Evolutionary conservation across 305 asterid genomes (phyloP).

Genomic region (Solanum aculeatissimum): DNA sequence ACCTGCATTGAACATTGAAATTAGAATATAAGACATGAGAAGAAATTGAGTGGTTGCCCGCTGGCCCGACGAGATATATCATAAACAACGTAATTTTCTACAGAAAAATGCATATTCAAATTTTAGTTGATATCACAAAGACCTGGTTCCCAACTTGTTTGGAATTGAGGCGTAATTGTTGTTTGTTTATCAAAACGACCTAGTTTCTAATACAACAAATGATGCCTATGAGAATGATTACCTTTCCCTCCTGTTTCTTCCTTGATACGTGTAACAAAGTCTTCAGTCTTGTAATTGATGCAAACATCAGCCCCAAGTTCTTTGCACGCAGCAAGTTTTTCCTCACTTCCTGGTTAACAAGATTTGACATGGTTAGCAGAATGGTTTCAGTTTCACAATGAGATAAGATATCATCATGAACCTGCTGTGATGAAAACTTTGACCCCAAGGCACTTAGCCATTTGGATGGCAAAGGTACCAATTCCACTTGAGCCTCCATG

Average conservation of each 20-base stretch:
- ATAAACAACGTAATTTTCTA: background rate
- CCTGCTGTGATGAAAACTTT: conserved; percentile 95
- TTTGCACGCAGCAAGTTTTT: conserved; percentile 84
- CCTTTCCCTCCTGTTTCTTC: conserved; percentile 97
- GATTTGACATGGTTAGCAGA: background rate
- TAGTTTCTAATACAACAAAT: background rate
- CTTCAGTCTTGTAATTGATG: conserved; percentile 90
- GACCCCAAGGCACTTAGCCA: conserved; percentile 65
- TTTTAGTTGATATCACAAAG: background rate
- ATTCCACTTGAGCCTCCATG: conserved; percentile 99
- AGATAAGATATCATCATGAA: conserved; percentile 5
- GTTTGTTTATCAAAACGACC: background rate
- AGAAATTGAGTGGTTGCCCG: background rate
- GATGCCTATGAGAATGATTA: background rate
- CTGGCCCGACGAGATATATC: background rate
- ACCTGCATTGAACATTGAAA: conserved; percentile 26
- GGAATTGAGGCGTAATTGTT: background rate
- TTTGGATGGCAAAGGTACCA: conserved; percentile 93
- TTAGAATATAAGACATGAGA: background rate
- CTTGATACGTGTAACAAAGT: conserved; percentile 77
- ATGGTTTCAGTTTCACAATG: background rate
- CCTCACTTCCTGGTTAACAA: conserved; percentile 61
- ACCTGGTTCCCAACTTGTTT: background rate
- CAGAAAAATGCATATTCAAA: background rate
- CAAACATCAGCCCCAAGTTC: conserved; percentile 91